Conservation (phyloP, 2,329 filamentous ascomycete species). For the Ceratocystis papillata region DNA sequence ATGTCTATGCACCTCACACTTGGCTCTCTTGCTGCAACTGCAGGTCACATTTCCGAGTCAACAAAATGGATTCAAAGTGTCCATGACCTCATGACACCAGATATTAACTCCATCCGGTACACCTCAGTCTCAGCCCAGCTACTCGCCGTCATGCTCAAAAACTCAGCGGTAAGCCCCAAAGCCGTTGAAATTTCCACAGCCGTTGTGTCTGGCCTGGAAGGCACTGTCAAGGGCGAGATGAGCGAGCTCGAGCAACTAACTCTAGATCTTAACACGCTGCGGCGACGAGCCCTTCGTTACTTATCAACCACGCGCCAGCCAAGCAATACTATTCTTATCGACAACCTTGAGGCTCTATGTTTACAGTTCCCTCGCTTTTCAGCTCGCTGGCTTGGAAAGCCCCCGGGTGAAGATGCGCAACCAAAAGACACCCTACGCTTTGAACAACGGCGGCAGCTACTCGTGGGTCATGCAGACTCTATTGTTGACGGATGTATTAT, state of each 20-base stretch:
- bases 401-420: slow-evolving; percentile 40
- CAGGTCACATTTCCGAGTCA: slow-evolving; percentile 41
- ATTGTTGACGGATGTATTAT: slow-evolving; percentile 52
- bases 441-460: slow-evolving; percentile 47
- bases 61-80: slow-evolving; percentile 45
- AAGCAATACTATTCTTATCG: slow-evolving; percentile 27
- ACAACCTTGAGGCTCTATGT: slow-evolving; percentile 45
- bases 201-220: slow-evolving; percentile 46
- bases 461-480: slow-evolving; percentile 43
- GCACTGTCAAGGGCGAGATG: slow-evolving; percentile 48
- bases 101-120: slow-evolving; percentile 38
- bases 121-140: slow-evolving; percentile 46
- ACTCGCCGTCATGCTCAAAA: slow-evolving; percentile 44
- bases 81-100: slow-evolving; percentile 32
- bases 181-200: slow-evolving; percentile 38
- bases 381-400: slow-evolving; percentile 50
- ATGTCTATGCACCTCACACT: slow-evolving; percentile 44
- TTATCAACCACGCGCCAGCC: slow-evolving; percentile 29
- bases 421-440: slow-evolving; percentile 51
- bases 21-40: slow-evolving; percentile 39
- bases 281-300: slow-evolving; percentile 44
- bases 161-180: slow-evolving; percentile 31
- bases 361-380: slow-evolving; percentile 50
- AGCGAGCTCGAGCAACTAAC: slow-evolving; percentile 52
- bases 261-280: slow-evolving; percentile 43